These are phyloP conservation scores for Yarrowia divulgata DNA, from an alignment of 805 yeast species.

Conservation along the genomic window DNA sequence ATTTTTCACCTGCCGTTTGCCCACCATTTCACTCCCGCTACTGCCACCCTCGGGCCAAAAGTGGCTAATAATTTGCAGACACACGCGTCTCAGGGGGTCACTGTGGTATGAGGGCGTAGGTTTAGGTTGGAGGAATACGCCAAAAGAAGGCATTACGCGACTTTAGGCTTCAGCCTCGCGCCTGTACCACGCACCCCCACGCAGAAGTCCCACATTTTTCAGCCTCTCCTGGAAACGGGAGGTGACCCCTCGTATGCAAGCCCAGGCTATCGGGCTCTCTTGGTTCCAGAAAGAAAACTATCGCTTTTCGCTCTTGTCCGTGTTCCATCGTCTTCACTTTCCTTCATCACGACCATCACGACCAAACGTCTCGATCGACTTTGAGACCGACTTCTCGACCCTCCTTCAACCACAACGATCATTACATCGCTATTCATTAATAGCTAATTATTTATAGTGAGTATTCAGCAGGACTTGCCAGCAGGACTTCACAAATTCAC, in stretches of 20 bases:
- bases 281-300: slow-evolving; percentile 29
- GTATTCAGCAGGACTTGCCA: too few species aligned
- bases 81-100: slow-evolving; percentile 19
- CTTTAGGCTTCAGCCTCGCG: not conserved
- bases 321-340: not conserved
- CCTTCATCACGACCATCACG: not conserved
- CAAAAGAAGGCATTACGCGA: slow-evolving; percentile 18
- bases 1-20: too few species aligned
- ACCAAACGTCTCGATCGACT: too few species aligned
- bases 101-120: not conserved
- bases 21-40: too few species aligned
- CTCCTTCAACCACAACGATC: not conserved
- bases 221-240: slow-evolving; percentile 7
- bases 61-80: too few species aligned
- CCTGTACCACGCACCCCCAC: not conserved
- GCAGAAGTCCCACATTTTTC: slow-evolving; percentile 23
- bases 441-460: slow-evolving; percentile 36
- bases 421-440: slow-evolving; percentile 16
- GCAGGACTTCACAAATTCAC: too few species aligned
- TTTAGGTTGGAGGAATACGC: not conserved
- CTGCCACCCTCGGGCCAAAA: too few species aligned
- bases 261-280: not conserved
- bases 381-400: not conserved
- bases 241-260: slow-evolving; percentile 30
- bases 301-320: not conserved